Base-by-base conservation (phyloP, 2,329 filamentous ascomycete species). In the Fonsecaea pugnacius region DNA sequence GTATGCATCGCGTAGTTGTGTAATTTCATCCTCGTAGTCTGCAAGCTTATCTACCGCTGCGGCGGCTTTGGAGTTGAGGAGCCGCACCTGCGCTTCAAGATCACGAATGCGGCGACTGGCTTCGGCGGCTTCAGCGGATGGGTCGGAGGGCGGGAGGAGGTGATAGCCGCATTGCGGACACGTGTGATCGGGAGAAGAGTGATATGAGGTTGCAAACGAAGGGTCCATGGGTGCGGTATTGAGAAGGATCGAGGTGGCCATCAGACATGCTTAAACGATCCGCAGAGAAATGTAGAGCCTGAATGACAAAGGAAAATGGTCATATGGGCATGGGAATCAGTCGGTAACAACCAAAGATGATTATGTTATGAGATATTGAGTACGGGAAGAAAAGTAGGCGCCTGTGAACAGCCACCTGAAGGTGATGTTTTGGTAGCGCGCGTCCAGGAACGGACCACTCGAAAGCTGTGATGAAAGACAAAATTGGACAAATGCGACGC, bases 1-100 rank as follows among this genome's bases (percentile, higher is more conserved):
- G 46, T 65, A 60, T 16, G 65, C 63, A n/a, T 69, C 67, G 72
- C 75, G 76, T 35, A 88, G 77, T 58, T 77, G 78, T 60, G 80
- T 83, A 27, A 88, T 77, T 72, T 88, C 84, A 68, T 87, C 85
- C 78, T 88, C 86, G 74, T 87, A 88, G 73, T 87, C 83, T 71
- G 84, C 84, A 67, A 87, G 81, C 73, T 80, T 86, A 69, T 83
- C 80, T 55, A 81, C 84, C 69, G 83, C 81, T 62, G 80, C 76
- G 3, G 80, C 79, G 14, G 83, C 82, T 72, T 83, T 84, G 58
- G 80, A 77, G 52, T 80, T 85, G 63, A 87, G 73, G 40, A 78
- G 69, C 66, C 78, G 77, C 35, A 87, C 79, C 71, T 87, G 83
- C 43, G 80, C 79, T 72, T 87, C 83, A 54, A 87, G 73, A 72